A percentile compares a stretch with the other conserved stretches of the same genome.
These are phyloP conservation scores for Mycosphaerelloides madeirae DNA, from an alignment of 2,329 filamentous ascomycete genomes.

Conservation along the genomic window DNA sequence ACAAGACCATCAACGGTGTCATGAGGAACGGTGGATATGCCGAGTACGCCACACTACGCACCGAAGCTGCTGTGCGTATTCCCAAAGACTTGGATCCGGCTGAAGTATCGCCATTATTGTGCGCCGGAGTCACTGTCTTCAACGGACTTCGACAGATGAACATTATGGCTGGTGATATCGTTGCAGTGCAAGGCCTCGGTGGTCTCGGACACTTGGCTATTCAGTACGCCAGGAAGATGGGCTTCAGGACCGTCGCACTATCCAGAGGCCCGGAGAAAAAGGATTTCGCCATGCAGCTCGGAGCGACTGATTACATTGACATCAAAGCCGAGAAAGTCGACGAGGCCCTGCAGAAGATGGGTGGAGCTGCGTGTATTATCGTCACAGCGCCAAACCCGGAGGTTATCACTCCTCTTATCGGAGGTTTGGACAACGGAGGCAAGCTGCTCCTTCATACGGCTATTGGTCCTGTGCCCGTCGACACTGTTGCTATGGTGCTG, in stretches of 20 bases:
- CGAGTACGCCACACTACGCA: conserved; percentile 57
- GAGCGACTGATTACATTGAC: conserved; percentile 55
- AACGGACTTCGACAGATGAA: conserved; percentile 48
- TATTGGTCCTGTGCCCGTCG: conserved; percentile 41
- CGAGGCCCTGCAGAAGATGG: conserved; percentile 51
- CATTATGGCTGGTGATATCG: conserved; percentile 40
- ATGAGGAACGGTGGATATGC: conserved; percentile 59
- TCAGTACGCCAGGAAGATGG: conserved; percentile 51
- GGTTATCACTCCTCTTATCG: conserved; percentile 50
- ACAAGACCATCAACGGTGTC: conserved; percentile 60
- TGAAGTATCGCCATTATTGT: conserved; percentile 45
- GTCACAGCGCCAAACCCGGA: conserved; percentile 59
- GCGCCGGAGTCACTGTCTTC: conserved; percentile 50
- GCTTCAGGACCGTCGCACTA: conserved; percentile 50
- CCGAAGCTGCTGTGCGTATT: conserved; percentile 56
- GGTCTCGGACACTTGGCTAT: conserved; percentile 48
- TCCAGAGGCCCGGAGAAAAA: conserved; percentile 50
- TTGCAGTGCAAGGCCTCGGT: conserved; percentile 52
- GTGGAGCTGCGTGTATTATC: conserved; percentile 59
- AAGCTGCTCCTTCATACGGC: conserved; percentile 58
- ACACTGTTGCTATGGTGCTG: conserved; percentile 42
- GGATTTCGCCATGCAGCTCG: conserved; percentile 50
- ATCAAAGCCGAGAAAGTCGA: conserved; percentile 48
- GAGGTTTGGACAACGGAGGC: conserved; percentile 51
- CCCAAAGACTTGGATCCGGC: conserved; percentile 45